Evolutionary conservation across 129 eudicot genomes (phyloP), one percentile per base, ranked within the genome.

Genomic region (Arctium lappa): DNA sequence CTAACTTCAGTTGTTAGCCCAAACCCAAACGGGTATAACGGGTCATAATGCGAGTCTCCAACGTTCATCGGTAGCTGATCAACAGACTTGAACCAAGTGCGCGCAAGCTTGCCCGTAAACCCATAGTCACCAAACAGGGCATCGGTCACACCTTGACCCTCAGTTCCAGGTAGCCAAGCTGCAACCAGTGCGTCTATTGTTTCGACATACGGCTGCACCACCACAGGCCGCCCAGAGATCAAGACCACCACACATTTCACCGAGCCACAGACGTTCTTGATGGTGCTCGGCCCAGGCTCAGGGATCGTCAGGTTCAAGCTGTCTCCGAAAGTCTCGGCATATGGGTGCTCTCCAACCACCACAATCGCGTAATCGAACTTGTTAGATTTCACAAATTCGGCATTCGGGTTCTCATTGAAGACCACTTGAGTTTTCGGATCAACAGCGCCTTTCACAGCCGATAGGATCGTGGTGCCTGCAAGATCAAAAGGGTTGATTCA

Each of bases 151-250:
- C 97, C 97, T 76, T 92, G 91, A 40, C 97, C 94, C 84, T 92
- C 93, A 0, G 89, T 78, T 84, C 98, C 97, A 3, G 94, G 98
- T 70, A 94, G 91, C 97, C 94, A 94, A 44, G 98, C 98, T 18
- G 97, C 92, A 69, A 93, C 90, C 10, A 93, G 90, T 18, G 97
- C 98, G 4, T 89, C 92, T 36, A 93, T 90, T 15, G 79, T 78
- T 16, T 46, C 34, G 3, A 93, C 76, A 70, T 90, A 94, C 2
- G 97, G 97, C 79, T 91, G 83, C 72, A 94, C 78, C 74, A 90
- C 92, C 27, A 94, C 93, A 2, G 98, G 98, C 30, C 98, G 86
- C 8, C 98, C 97, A 31, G 90, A 71, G 44, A 93, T 79, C 72
- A 93, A 71, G 66, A 93, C 92, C 12, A 94, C 95, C 15, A 90